Conservation (phyloP, 805 yeast species). For the Pichia pseudocactophila region DNA sequence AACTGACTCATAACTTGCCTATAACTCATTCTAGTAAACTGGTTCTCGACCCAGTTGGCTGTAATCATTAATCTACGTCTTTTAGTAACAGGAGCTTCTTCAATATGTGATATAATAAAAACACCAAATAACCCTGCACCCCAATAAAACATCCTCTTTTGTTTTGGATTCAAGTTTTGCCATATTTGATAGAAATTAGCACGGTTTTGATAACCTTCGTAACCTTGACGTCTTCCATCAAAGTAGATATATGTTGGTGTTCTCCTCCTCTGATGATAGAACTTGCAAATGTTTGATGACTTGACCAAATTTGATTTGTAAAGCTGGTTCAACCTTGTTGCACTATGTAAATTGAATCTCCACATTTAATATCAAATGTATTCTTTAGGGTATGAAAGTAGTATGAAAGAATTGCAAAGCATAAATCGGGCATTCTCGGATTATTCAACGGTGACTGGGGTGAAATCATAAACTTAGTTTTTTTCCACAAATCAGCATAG, state of each 20-base stretch:
- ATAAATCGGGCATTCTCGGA: too few relatives aligned
- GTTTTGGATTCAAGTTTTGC: conserved; percentile 9
- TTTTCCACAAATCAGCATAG: too few relatives aligned
- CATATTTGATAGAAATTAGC: conserved; percentile 1
- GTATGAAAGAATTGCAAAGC: too few relatives aligned
- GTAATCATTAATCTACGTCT: conserved; percentile 66
- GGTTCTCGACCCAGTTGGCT: conserved; percentile 53
- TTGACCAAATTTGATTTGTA: neutral
- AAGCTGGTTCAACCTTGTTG: too few relatives aligned
- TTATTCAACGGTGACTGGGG: neutral
- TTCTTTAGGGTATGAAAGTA: too few relatives aligned
- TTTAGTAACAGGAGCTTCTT: conserved; percentile 75
- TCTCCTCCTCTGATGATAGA: neutral
- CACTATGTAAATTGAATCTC: too few relatives aligned
- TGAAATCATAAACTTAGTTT: too few relatives aligned
- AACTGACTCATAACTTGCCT: conserved; percentile 49
- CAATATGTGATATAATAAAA: conserved; percentile 45
- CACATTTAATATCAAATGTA: too few relatives aligned
- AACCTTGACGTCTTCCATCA: conserved; percentile 7
- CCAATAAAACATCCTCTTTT: conserved; percentile 8
- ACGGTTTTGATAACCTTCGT: neutral
- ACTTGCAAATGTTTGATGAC: neutral
- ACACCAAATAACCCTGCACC: conserved; percentile 15
- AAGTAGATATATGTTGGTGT: conserved; percentile 16
- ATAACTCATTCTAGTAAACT: conserved; percentile 59